These are phyloP conservation scores for Bisporella sp. DNA, from an alignment of 2,329 filamentous ascomycete species.

Conservation along the genomic window DNA sequence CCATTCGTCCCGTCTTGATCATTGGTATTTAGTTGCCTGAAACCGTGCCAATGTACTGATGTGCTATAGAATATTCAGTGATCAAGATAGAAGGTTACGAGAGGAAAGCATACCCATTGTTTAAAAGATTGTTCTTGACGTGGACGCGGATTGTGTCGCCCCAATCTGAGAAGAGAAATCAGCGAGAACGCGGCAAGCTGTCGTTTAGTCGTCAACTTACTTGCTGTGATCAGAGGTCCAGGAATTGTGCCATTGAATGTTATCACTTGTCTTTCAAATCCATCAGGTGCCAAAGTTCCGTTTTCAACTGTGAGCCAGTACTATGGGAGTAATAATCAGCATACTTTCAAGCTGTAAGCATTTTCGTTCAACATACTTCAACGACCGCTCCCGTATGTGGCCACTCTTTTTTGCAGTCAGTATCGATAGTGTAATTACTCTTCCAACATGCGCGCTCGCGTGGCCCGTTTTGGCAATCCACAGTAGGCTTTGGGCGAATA, in stretches of 20 bases:
- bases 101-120: neutral
- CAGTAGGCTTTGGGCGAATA: neutral
- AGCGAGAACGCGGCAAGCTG: too few species aligned
- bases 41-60: conserved; percentile 41
- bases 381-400: neutral
- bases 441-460: neutral
- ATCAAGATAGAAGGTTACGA: too few species aligned
- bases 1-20: conserved; percentile 34
- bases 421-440: neutral
- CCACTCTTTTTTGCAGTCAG: neutral
- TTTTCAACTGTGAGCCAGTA: conserved; percentile 10
- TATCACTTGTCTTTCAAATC: neutral
- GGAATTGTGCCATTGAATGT: neutral
- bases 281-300: neutral
- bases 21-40: conserved; percentile 32
- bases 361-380: neutral
- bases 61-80: conserved; percentile 30
- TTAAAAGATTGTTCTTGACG: neutral
- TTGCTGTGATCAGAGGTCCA: neutral
- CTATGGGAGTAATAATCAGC: conserved; percentile 1
- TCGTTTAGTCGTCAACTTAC: neutral
- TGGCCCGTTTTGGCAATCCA: neutral
- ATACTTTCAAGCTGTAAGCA: neutral
- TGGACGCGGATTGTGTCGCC: neutral
- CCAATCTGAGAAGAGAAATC: neutral